These are phyloP conservation scores for Phascolomyces articulosus DNA, from an alignment of 371 early-diverging fungal genomes.

Conservation along the genomic window DNA sequence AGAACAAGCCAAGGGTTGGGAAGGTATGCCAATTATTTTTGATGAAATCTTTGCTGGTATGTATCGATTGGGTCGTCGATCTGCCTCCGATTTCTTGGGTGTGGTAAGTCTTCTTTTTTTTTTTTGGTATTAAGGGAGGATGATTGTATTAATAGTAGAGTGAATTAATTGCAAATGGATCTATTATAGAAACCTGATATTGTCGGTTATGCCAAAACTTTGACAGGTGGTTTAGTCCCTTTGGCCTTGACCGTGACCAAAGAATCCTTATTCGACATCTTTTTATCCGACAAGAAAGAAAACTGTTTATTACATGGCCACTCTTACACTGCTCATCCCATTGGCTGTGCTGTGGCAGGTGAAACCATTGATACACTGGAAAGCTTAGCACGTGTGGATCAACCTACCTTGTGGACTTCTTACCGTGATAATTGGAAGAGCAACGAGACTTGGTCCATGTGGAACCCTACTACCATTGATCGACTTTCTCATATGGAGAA, in stretches of 20 bases:
- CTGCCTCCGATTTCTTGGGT: conserved; percentile 69
- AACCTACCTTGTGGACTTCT: conserved; percentile 14
- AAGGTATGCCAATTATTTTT: conserved; percentile 75
- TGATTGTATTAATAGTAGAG: neutral
- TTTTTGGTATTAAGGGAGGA: conserved; percentile 1
- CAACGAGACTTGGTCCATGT: conserved; percentile 56
- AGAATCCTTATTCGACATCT: conserved; percentile 67
- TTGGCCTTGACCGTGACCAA: conserved; percentile 75
- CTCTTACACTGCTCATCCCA: conserved; percentile 86
- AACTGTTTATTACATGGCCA: conserved; percentile 84
- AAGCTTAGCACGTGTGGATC: conserved; percentile 30
- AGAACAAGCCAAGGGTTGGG: conserved; percentile 39
- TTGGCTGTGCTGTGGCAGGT: conserved; percentile 78
- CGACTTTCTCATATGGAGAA: conserved; percentile 53
- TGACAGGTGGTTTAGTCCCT: conserved; percentile 82
- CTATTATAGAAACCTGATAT: conserved; percentile 71
- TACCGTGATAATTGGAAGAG: conserved; percentile 53
- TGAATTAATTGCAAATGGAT: neutral
- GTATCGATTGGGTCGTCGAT: conserved; percentile 70
- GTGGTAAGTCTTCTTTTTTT: conserved; percentile 49
- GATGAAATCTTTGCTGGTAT: conserved; percentile 89
- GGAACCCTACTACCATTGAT: conserved; percentile 54
- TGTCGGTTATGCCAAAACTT: conserved; percentile 75
- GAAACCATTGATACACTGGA: conserved; percentile 61
- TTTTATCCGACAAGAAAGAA: conserved; percentile 66